Percentiles rank a stretch among this genome's conserved stretches.
phyloP scores from a whole-genome alignment of 2,329 filamentous ascomycete genomes.

The Phaeosphaeria sp. region DNA sequence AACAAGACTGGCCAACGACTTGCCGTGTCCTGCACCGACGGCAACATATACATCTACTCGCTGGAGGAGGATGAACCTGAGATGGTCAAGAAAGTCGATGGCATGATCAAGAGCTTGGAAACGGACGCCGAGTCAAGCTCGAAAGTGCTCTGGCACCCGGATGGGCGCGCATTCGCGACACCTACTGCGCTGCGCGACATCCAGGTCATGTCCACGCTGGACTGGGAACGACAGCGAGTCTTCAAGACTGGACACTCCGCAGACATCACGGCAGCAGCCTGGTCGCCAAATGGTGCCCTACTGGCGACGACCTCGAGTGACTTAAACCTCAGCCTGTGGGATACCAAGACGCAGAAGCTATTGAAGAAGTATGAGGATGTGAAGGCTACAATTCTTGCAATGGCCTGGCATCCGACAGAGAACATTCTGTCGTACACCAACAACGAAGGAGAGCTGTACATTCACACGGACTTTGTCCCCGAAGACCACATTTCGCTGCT shows the following conservation, averaged over 20 bases:
- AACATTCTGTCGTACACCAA: constrained; percentile 94
- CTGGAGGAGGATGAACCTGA: constrained; percentile 79
- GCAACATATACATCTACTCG: constrained; percentile 88
- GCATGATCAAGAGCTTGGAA: constrained; percentile 80
- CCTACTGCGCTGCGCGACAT: constrained; percentile 78
- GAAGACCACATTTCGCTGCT: constrained; percentile 58
- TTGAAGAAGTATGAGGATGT: constrained; percentile 77
- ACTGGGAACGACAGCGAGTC: constrained; percentile 84
- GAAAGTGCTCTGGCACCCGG: constrained; percentile 87
- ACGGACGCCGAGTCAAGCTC: constrained; percentile 78
- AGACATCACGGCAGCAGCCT: constrained; percentile 85
- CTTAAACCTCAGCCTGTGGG: constrained; percentile 80
- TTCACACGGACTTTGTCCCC: constrained; percentile 73
- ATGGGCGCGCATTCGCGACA: constrained; percentile 87
- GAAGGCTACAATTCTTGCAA: constrained; percentile 76
- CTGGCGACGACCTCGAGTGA: constrained; percentile 69
- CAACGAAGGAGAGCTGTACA: constrained; percentile 90
- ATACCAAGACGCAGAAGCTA: constrained; percentile 84
- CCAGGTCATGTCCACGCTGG: constrained; percentile 85
- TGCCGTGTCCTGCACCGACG: constrained; percentile 86
- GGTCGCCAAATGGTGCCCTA: constrained; percentile 94
- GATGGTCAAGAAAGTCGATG: constrained; percentile 83
- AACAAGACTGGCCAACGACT: constrained; percentile 79
- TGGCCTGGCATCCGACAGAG: constrained; percentile 88
- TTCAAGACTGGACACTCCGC: constrained; percentile 83